Percentiles rank a stretch among this genome's conserved stretches.
Evolutionary conservation across 306 rosid species (phyloP).

Genomic region (Oxytropis ochrocephala): DNA sequence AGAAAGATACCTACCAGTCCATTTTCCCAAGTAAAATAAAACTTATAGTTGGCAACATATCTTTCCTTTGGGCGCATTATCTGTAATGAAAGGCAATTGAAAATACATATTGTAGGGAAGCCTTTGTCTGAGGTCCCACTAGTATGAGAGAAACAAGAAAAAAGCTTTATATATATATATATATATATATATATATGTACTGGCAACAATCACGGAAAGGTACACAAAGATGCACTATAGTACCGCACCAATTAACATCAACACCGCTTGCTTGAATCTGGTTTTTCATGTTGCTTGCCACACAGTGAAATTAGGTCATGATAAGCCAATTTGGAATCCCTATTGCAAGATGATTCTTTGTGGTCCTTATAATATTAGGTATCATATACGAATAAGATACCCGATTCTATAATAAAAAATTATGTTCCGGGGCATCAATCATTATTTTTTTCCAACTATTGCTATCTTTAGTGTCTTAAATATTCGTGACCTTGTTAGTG

Average conservation of each 20-base stretch:
- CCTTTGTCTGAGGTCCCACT: slow-evolving; percentile 3
- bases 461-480: neutral
- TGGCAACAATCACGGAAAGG: slow-evolving; percentile 41
- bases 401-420: too few species aligned
- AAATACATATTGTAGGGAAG: slow-evolving; percentile 18
- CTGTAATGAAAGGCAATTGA: neutral
- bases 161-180: neutral
- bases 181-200: too few species aligned
- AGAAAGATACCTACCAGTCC: neutral
- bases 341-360: slow-evolving; percentile 10
- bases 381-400: too few species aligned
- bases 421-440: slow-evolving; percentile 23
- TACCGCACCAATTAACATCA: slow-evolving; percentile 12
- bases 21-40: neutral
- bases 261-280: neutral
- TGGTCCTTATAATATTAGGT: too few species aligned
- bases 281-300: neutral
- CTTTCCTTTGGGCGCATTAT: slow-evolving; percentile 2
- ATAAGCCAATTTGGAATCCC: slow-evolving; percentile 6
- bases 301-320: slow-evolving; percentile 50
- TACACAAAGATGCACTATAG: slow-evolving; percentile 24
- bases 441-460: neutral
- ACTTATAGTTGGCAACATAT: neutral
- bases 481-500: neutral
- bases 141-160: neutral